Evolutionary conservation across 441 rosid species (phyloP), one percentile per base, ranked within the genome.

Genomic region (Isatis lusitanica): DNA sequence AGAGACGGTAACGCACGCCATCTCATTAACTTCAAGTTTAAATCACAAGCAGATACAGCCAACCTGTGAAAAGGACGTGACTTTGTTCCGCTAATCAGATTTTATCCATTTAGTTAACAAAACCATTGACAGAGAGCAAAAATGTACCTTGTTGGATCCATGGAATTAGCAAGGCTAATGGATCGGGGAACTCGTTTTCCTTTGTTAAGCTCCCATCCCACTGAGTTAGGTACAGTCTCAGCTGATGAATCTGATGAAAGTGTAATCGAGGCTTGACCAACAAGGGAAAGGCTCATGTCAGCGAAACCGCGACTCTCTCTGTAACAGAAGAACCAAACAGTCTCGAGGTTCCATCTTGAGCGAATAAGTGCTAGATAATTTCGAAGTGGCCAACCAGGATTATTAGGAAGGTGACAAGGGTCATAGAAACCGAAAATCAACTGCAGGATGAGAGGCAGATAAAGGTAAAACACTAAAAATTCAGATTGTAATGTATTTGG

Each of bases 381-480:
- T 71, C 99, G 93, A 74, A 94, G 92, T 69, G 96, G 98, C 98
- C 99, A 94, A 24, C 99, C 96, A 53, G 99, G 99, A 67, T 90
- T 83, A 71, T 68, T 88, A 53, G 88, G 91, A 82, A 92, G 97
- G 81, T 94, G 92, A 64, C 98, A 92, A 4, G 97, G 98, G 59
- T 94, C 98, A 79, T 88, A 92, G 82, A 92, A 90, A 70, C 96
- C 96, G 70, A 87, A 94, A 30, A 92, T 79, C 77, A 92, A 78
- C 98, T 92, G 90, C 75, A 56, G 71, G 46, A 47, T 73, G 67
- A 66, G 82, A 63, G 67, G 52, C 28, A 4, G 24, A 26, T 44
- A 55, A 75, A 48, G 48, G 24, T 8, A 16, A 5, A 43, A n/a
- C n/a, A n/a, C n/a, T 7, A 5, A 15, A 6, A 7, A 6, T 13